Evolutionary conservation across 148 eudicot species (phyloP).

Genomic region (Persicaria tinctoria): DNA sequence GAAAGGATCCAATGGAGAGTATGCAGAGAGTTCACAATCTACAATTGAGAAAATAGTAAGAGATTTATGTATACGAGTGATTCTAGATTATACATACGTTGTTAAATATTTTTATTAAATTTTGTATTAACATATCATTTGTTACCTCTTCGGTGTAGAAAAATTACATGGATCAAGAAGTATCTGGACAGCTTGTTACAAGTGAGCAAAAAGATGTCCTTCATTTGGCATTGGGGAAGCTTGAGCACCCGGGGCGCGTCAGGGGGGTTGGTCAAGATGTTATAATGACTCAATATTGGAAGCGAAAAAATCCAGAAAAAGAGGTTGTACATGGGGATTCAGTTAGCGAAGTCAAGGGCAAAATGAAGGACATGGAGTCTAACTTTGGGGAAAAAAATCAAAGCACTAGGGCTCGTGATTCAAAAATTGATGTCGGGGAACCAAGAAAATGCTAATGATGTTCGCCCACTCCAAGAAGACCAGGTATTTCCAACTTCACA

Average conservation of each 20-base stretch:
- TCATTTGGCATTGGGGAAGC: neutral
- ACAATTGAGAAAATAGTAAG: neutral
- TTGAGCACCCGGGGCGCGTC: neutral
- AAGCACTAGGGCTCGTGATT: neutral
- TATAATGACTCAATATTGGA: neutral
- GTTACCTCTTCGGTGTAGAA: neutral
- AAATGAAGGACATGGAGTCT: too few species aligned
- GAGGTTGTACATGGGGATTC: too few species aligned
- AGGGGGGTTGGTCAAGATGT: slow-evolving; percentile 6
- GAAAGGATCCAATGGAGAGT: neutral
- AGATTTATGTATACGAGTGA: too few species aligned
- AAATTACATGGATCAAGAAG: neutral
- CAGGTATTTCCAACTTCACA: too few species aligned
- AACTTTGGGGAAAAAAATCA: neutral
- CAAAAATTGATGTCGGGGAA: neutral
- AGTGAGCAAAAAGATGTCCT: neutral
- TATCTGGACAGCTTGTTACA: neutral
- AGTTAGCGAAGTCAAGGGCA: too few species aligned
- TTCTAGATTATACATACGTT: too few species aligned
- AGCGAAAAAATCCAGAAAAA: too few species aligned
- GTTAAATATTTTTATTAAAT: too few species aligned
- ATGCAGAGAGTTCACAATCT: neutral
- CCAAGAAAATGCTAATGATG: too few species aligned
- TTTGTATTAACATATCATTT: too few species aligned
- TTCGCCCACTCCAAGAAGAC: too few species aligned